phyloP scores from a whole-genome alignment of 306 rosid genomes.

The Prunus fruticosa region DNA sequence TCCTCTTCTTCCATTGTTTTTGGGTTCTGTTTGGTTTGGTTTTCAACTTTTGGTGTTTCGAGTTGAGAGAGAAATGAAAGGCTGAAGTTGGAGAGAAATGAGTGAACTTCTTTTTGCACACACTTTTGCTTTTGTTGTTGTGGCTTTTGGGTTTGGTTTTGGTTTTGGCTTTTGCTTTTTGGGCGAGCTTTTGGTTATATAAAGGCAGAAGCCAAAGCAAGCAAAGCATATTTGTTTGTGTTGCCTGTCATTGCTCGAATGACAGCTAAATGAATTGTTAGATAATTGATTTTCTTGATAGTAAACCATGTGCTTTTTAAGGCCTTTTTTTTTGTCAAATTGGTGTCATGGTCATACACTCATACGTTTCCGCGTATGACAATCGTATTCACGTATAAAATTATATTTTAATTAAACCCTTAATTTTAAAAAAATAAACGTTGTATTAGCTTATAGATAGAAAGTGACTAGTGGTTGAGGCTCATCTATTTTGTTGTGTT shows the following conservation, averaged over 20 bases:
- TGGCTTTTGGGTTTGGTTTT: neutral
- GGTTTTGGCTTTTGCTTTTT: neutral
- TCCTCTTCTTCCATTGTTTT: slow-evolving; percentile 50
- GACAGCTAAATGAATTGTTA: slow-evolving; percentile 33
- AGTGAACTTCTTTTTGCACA: neutral
- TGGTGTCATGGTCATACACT: neutral
- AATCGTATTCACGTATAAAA: neutral
- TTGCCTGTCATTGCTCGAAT: slow-evolving; percentile 43
- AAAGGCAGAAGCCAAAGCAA: neutral
- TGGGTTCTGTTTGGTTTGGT: neutral
- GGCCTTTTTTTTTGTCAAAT: neutral
- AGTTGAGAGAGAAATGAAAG: neutral
- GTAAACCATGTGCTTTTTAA: slow-evolving; percentile 28
- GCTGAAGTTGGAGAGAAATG: neutral
- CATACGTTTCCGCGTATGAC: neutral
- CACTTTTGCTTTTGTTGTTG: neutral
- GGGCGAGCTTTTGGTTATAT: slow-evolving; percentile 4
- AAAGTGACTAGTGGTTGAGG: neutral
- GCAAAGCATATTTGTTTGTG: neutral
- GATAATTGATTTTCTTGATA: slow-evolving; percentile 11
- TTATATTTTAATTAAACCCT: no score
- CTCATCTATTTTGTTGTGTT: neutral
- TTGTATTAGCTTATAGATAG: neutral
- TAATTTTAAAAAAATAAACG: neutral
- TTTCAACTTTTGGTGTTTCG: neutral